Base-by-base conservation (phyloP, 768 basidiomycete genomes). In the Vishniacozyma victoriae region DNA sequence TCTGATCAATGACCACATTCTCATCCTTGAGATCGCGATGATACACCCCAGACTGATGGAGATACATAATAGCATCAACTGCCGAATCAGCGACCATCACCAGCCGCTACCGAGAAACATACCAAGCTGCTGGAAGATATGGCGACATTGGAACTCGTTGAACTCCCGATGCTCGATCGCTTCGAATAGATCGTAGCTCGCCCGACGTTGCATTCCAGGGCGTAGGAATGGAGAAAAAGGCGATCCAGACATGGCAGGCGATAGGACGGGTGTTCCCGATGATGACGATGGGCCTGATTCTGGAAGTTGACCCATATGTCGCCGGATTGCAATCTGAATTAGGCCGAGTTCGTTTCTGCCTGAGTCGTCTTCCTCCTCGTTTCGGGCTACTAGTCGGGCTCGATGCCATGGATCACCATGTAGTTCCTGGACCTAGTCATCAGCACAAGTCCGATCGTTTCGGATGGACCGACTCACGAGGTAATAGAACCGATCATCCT, bases 341-440 rank as follows among this genome's bases (percentile, higher is more conserved):
- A n/a, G n/a, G n/a, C n/a, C n/a, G n/a, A n/a, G n/a, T n/a, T n/a
- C n/a, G n/a, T n/a, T n/a, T n/a, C n/a, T n/a, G n/a, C n/a, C n/a
- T n/a, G n/a, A n/a, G n/a, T n/a, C n/a, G n/a, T n/a, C n/a, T n/a
- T n/a, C n/a, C n/a, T n/a, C n/a, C n/a, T n/a, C n/a, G n/a, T n/a
- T n/a, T n/a, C n/a, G n/a, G n/a, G n/a, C n/a, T n/a, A n/a, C n/a
- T n/a, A n/a, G n/a, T n/a, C n/a, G n/a, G n/a, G n/a, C n/a, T n/a
- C n/a, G n/a, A n/a, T n/a, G n/a, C 91, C 91, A 96, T 3, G 92
- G 89, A 22, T 84, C 81, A 22, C 92, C 92, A 65, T 96, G 92
- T 22, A 93, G 76, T 70, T 93, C 91, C 75, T 90, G 88, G 3
- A 91, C 81, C 89, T 92, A 50, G 5, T 3, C 16, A 16, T 31